Base-by-base conservation (phyloP, 352 stramenopile species). In the Phytophthora pisi region DNA sequence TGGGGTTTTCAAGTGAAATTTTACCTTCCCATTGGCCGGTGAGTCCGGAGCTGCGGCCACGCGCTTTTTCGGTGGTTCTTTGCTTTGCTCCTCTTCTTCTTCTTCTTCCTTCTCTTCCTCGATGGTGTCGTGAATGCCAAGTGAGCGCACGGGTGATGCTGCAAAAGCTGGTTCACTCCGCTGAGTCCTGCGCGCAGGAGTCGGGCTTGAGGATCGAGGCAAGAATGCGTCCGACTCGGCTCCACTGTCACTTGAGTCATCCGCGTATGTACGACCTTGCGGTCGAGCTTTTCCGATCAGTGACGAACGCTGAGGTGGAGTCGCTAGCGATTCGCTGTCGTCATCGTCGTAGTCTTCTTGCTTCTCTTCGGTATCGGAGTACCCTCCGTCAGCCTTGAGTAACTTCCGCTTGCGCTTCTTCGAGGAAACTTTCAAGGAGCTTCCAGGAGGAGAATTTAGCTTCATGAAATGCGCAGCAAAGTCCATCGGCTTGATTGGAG, bases 401-500 rank as follows among this genome's bases (percentile, higher is more conserved):
- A 78, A 65, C 7, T 78, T 77, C 0, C 68, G 60, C 40, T 81
- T 78, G 13, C 75, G 74, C 64, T 91, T 93, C 23, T 81, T 66
- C n/a, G n/a, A 0, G 13, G 53, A 61, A 13, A 26, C 54, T 47
- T 67, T 81, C n/a, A 74, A 46, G 3, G 82, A 93, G 23, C 70
- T 74, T 3, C 70, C 62, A 47, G 77, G 76, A n/a, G 80, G 78
- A 43, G 85, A 90, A 52, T 75, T 79, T 18, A 93, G 70, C 55
- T 74, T 79, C 64, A 92, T 79, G 42, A 91, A 92, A 53, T 86
- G 79, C 4, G 74, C 64, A 8, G 72, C 57, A 31, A 79, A 78
- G 28, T 81, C 82, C 5, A 73, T 78, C 1, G 78, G 70, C n/a
- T 90, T 92, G 60, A 95, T 95, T 0, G 86, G 86, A 9, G 86